These are phyloP conservation scores for Geranium incanum DNA, from an alignment of 441 rosid species.

Conservation along the genomic window DNA sequence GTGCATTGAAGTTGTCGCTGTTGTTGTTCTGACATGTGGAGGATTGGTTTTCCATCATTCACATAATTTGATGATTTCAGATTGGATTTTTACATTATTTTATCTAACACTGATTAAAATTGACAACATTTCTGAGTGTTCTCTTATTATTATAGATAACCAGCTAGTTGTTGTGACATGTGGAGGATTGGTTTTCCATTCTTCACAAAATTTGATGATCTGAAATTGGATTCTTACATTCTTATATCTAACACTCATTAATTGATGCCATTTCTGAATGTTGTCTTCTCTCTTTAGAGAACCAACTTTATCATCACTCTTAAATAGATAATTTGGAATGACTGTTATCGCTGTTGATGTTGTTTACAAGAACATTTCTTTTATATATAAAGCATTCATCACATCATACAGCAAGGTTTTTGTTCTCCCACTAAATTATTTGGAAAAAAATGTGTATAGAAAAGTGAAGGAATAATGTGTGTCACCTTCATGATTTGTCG, in stretches of 20 bases:
- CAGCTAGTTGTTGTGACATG: too few species aligned
- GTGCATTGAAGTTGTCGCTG: slow-evolving; percentile 11
- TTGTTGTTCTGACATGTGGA: background rate
- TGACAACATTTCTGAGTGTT: background rate
- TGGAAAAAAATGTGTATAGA: background rate
- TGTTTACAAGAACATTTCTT: background rate
- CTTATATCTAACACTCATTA: too few species aligned
- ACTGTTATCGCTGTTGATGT: too few species aligned
- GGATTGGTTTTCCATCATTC: background rate
- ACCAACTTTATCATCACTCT: background rate
- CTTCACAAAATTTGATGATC: too few species aligned
- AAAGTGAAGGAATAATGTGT: too few species aligned
- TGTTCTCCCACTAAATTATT: background rate
- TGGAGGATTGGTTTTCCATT: too few species aligned
- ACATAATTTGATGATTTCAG: background rate
- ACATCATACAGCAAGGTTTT: background rate
- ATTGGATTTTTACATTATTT: background rate
- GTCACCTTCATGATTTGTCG: too few species aligned
- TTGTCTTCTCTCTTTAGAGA: too few species aligned
- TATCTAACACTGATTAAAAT: background rate
- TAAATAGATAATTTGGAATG: background rate
- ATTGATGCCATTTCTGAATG: too few species aligned
- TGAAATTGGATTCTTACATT: too few species aligned
- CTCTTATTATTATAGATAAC: background rate
- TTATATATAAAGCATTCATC: background rate